Evolutionary conservation across 2,329 filamentous ascomycete genomes (phyloP).

Genomic region (Diaporthe humulicola): DNA sequence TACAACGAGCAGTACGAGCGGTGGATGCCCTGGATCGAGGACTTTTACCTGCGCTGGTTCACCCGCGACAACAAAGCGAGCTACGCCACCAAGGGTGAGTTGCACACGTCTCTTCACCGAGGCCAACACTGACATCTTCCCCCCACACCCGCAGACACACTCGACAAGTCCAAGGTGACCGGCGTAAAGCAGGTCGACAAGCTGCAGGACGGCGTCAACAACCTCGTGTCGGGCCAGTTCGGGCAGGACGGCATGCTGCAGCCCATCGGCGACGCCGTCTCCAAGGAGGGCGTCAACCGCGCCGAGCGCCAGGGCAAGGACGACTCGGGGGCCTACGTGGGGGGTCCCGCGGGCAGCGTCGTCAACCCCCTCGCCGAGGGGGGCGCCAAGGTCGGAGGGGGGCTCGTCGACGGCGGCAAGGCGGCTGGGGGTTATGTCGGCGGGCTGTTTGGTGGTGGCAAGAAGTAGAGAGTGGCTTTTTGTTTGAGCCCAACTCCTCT

Average conservation of each 20-base stretch:
- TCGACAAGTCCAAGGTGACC: constrained; percentile 64
- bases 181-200: constrained; percentile 40
- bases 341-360: constrained; percentile 42
- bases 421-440: constrained; percentile 49
- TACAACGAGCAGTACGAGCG: constrained; percentile 81
- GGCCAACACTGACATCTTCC: neutral
- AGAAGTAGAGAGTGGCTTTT: constrained; percentile 29
- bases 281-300: constrained; percentile 76
- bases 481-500: too few relatives aligned
- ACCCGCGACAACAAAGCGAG: constrained; percentile 83
- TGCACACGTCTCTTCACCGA: neutral
- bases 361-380: constrained; percentile 48
- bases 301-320: constrained; percentile 75
- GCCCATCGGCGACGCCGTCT: constrained; percentile 72
- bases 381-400: constrained; percentile 45
- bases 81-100: constrained; percentile 76
- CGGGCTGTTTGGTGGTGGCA: constrained; percentile 51
- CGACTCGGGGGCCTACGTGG: constrained; percentile 65
- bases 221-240: constrained; percentile 72
- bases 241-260: constrained; percentile 77
- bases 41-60: constrained; percentile 79
- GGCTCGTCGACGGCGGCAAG: constrained; percentile 50
- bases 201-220: constrained; percentile 72
- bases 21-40: constrained; percentile 84
- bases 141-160: constrained; percentile 45